Base-by-base conservation (phyloP, 129 eudicot genomes). In the Arctium lappa region DNA sequence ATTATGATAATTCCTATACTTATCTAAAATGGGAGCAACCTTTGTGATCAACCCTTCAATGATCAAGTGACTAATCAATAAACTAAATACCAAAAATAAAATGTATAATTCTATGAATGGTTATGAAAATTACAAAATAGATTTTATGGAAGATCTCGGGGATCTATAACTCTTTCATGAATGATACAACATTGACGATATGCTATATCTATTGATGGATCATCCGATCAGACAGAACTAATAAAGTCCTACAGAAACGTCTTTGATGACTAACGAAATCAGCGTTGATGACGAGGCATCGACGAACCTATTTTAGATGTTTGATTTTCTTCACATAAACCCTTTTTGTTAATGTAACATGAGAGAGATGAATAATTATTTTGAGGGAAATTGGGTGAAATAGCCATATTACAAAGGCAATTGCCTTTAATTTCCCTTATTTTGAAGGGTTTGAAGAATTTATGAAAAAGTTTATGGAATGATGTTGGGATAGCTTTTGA, bases 401-500 rank as follows among this genome's bases (percentile, higher is more conserved):
- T n/a, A n/a, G n/a, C n/a, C n/a, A n/a, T n/a, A n/a, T n/a, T n/a
- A n/a, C n/a, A n/a, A n/a, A n/a, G n/a, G n/a, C n/a, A n/a, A n/a
- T n/a, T n/a, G n/a, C n/a, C n/a, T n/a, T n/a, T n/a, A n/a, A n/a
- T n/a, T n/a, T n/a, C n/a, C n/a, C n/a, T 10, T 46, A 46, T 46
- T 10, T 33, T 33, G 36, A 33, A 33, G 3, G 36, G 36, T 33
- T 46, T 46, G 15, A 46, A 46, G 71, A 66, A 66, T 18, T 32
- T 22, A 12, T 18, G 33, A 66, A 66, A 66, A 27, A 42, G 13
- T 73, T 76, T 76, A 60, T 60, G 85, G 78, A 85, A 81, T 74
- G 78, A 68, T 73, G 83, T 78, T 75, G 85, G 74, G 72, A 37
- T 77, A 69, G n/a, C 79, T 77, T 84, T 86, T 75, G 37, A 56